Evolutionary conservation across 768 basidiomycete genomes (phyloP), one percentile per base, ranked within the genome.

Genomic region (Lentinula sp.): DNA sequence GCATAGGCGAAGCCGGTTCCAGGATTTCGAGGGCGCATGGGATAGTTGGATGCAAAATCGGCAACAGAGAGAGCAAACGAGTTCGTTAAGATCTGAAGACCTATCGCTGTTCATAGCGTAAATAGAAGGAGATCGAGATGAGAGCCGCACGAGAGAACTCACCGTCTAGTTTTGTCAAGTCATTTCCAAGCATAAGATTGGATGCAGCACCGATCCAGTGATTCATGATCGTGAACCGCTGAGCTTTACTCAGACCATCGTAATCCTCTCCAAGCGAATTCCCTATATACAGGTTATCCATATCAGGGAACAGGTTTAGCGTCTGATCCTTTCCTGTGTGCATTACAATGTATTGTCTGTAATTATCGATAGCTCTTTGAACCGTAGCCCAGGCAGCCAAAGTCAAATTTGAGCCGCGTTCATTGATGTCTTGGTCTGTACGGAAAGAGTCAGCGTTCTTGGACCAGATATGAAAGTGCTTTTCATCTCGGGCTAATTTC

Each of bases 391-490:
- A 63, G 37, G 51, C 57, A 41, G 56, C 42, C 23, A 61, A 49
- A 36, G 52, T 35, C 16, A 41, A 36, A n/a, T 54, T 60, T 6
- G 49, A 18, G 8, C 61, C 61, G 33, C 59, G 18, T 32, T 63
- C 58, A 42, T 63, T 63, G 37, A 63, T 63, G 37, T 63, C 62
- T 49, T 63, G 62, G 42, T 63, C 62, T 9, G 59, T 60, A 15
- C 62, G 62, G 33, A 63, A 53, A 18, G 62, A 59, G 10, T 63
- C 62, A 15, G 62, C 57, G 50, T 53, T 48, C 10, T 23, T 28
- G 20, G 41, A 41, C 62, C 62, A 63, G 16, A 63, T 63, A 18
- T 37, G 32, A 33, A 52, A 63, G 52, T 59, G 45, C 16, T n/a
- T 20, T 41, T 39, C 33, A 18, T 63, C 50, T 6, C 62, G 56